Base-by-base conservation (phyloP, 805 yeast species). In the Nakazawaea peltata region DNA sequence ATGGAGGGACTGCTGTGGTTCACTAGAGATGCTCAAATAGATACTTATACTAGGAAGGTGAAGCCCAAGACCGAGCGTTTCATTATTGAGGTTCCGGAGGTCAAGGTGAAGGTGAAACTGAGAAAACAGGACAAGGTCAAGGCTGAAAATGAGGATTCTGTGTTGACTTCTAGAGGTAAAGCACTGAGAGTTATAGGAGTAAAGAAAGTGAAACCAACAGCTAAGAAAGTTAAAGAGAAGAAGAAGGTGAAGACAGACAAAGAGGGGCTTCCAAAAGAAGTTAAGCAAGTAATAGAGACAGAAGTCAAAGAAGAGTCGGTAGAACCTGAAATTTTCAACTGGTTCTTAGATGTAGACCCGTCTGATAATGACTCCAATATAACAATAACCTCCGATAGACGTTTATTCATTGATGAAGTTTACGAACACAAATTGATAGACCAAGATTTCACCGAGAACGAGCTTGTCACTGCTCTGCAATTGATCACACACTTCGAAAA, bases 331-430 rank as follows among this genome's bases (percentile, higher is more conserved):
- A n/a, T n/a, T 18, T 33, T 38, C 10, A 44, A 41, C 29, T 50
- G 56, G 53, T 50, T 47, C 40, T 42, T 46, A 14, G 44, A 42
- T 33, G 27, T 48, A 25, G n/a, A n/a, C n/a, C n/a, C n/a, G n/a
- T n/a, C n/a, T n/a, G n/a, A n/a, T n/a, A n/a, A n/a, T n/a, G n/a
- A n/a, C n/a, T 28, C 3, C 44, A 44, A 12, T 42, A 26, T 28
- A 29, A 50, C 54, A 13, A 49, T 50, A 15, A 44, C 51, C 13
- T 42, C 44, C 18, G 51, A 46, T 6, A 44, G 65, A 28, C 42
- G 50, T 30, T 46, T 68, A 30, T 67, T 58, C 45, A 50, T 51
- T 10, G 50, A 52, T 14, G 61, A 57, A 14, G 44, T 63, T 3
- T 48, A 53, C 28, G 26, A 43, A 2, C 36, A 41, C 3, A 35